Percentiles rank a stretch among this genome's conserved stretches.
phyloP scores from a whole-genome alignment of 306 rosid species.

The Pyrus betulifolia region DNA sequence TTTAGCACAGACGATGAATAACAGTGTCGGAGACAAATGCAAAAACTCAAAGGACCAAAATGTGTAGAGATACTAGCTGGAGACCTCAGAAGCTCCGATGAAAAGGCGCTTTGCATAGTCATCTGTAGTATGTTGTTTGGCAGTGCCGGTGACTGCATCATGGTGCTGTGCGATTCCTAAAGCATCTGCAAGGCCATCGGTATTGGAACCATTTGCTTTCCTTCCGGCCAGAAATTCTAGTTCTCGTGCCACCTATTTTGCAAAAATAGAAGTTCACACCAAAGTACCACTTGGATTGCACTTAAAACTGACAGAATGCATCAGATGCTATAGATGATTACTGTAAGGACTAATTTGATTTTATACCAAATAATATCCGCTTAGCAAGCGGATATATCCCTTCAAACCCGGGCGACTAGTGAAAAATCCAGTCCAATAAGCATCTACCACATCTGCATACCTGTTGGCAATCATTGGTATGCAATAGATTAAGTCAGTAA shows the following conservation, averaged over 20 bases:
- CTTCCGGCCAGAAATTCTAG: constrained; percentile 50
- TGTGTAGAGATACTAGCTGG: neutral
- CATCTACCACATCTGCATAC: constrained; percentile 48
- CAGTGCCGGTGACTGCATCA: constrained; percentile 66
- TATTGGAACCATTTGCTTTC: constrained; percentile 14
- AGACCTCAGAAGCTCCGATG: constrained; percentile 65
- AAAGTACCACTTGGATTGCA: neutral
- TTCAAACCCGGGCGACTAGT: constrained; percentile 62
- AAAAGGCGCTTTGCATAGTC: constrained; percentile 76
- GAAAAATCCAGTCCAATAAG: constrained; percentile 75
- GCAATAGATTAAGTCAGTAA: neutral
- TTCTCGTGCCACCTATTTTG: constrained; percentile 49
- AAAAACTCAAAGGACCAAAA: neutral
- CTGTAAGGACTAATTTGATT: neutral
- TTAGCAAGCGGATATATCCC: constrained; percentile 53
- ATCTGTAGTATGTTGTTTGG: constrained; percentile 60
- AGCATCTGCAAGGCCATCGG: constrained; percentile 55
- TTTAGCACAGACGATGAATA: neutral
- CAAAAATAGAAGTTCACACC: no score
- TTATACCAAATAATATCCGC: constrained; percentile 68
- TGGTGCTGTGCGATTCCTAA: constrained; percentile 71
- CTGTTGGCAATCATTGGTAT: constrained; percentile 28
- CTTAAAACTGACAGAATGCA: neutral
- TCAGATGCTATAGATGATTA: neutral
- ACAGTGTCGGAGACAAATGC: no score